These are phyloP conservation scores for Xylaria sp. DNA, from an alignment of 2,329 filamentous ascomycete genomes.

Conservation along the genomic window DNA sequence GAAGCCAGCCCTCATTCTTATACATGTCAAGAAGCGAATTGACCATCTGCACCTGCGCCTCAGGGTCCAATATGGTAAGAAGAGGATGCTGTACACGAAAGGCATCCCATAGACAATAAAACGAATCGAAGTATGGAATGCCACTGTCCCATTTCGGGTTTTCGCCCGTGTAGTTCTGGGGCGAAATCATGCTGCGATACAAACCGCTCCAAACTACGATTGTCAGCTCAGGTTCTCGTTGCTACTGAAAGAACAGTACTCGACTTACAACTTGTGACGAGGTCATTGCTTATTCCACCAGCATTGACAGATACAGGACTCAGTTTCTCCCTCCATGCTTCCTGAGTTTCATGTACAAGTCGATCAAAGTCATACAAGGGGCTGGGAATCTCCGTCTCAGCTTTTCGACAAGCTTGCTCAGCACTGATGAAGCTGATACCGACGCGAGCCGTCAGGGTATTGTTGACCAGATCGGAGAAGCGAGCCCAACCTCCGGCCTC, in stretches of 20 bases:
- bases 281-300: slow-evolving; percentile 42
- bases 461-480: slow-evolving; percentile 42
- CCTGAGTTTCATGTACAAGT: slow-evolving; percentile 44
- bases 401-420: slow-evolving; percentile 57
- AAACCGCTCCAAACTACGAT: slow-evolving; percentile 51
- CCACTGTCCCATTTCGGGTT: slow-evolving; percentile 57
- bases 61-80: slow-evolving; percentile 58
- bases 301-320: slow-evolving; percentile 47
- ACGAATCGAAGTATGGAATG: slow-evolving; percentile 60
- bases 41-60: slow-evolving; percentile 55
- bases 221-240: neutral
- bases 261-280: slow-evolving; percentile 44
- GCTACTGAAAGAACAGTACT: neutral
- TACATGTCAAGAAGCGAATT: slow-evolving; percentile 62
- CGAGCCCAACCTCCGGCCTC: slow-evolving; percentile 51
- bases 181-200: slow-evolving; percentile 57
- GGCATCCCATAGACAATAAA: slow-evolving; percentile 56
- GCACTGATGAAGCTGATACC: slow-evolving; percentile 60
- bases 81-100: slow-evolving; percentile 59
- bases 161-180: slow-evolving; percentile 62
- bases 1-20: slow-evolving; percentile 58
- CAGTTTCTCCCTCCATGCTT: slow-evolving; percentile 54
- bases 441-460: slow-evolving; percentile 52
- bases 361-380: slow-evolving; percentile 54
- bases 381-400: slow-evolving; percentile 55